These are phyloP conservation scores for Sporothrix globosa DNA, from an alignment of 2,329 filamentous ascomycete species.

Conservation along the genomic window DNA sequence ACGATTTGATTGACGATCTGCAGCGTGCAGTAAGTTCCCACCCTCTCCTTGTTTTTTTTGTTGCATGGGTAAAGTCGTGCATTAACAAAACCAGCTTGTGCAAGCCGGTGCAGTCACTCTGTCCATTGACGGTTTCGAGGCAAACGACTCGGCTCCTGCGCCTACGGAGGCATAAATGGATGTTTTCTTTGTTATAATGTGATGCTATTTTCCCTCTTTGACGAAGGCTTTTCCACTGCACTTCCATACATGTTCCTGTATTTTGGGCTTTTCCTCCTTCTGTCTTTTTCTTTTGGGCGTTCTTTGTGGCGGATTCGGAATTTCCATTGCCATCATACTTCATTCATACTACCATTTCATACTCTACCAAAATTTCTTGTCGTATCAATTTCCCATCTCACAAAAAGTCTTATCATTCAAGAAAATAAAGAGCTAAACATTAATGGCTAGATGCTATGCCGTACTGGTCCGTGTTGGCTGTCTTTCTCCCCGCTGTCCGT, in stretches of 20 bases:
- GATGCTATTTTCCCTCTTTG: conserved; percentile 6
- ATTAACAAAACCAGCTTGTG: conserved; percentile 64
- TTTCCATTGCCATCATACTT: neutral
- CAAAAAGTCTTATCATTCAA: neutral
- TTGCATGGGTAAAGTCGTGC: neutral
- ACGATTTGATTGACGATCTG: conserved; percentile 91
- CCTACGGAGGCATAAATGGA: neutral
- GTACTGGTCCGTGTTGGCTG: neutral
- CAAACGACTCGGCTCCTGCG: conserved; percentile 44
- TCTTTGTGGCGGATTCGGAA: neutral
- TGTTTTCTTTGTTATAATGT: neutral
- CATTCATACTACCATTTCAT: neutral
- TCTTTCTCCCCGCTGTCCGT: neutral
- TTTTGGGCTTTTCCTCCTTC: neutral
- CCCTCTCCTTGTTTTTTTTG: too few species aligned
- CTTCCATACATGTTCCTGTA: neutral
- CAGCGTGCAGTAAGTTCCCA: conserved; percentile 73
- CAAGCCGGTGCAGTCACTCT: conserved; percentile 92
- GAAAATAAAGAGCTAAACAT: conserved; percentile 22
- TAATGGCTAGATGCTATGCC: conserved; percentile 22
- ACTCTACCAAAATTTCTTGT: neutral
- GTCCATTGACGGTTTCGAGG: conserved; percentile 79
- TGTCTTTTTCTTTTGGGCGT: neutral
- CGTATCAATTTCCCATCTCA: too few species aligned
- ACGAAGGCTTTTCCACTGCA: neutral